phyloP scores from a whole-genome alignment of 345 rosid species.

The Hibiscus syriacus region DNA sequence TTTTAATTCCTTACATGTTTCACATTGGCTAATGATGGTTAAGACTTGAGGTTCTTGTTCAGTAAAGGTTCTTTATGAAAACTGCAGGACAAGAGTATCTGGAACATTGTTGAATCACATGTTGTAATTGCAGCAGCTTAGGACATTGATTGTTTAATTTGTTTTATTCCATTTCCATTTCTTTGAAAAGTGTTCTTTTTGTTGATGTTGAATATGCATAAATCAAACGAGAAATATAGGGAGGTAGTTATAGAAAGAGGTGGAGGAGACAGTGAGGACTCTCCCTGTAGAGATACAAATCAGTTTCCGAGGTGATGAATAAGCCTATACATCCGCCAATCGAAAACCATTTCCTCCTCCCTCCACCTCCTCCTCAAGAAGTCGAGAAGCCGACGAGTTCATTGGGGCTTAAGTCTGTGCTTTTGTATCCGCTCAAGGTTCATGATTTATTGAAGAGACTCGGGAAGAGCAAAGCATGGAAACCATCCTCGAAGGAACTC shows the following conservation, averaged over 20 bases:
- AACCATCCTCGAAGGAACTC: conserved; percentile 32
- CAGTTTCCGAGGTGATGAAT: conserved; percentile 6
- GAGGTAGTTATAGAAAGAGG: conserved; percentile 27
- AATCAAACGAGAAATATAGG: conserved; percentile 13
- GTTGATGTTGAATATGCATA: conserved; percentile 12
- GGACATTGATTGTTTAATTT: not conserved
- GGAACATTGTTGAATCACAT: not conserved
- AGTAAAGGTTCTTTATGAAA: not conserved
- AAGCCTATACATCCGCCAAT: conserved; percentile 27
- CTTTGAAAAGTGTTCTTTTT: not conserved
- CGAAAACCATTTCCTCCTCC: conserved; percentile 28
- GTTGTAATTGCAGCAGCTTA: not conserved
- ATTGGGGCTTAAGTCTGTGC: conserved; percentile 27
- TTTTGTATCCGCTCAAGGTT: conserved; percentile 25
- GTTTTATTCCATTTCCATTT: not conserved
- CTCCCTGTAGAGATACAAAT: not conserved
- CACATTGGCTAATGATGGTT: not conserved
- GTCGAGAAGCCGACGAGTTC: conserved; percentile 10
- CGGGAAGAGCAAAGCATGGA: conserved; percentile 38
- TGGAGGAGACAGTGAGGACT: conserved; percentile 20
- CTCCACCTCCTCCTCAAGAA: conserved; percentile 19
- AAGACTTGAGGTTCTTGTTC: not conserved
- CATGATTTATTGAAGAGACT: conserved; percentile 32
- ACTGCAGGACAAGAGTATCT: not conserved
- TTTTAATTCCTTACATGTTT: not conserved